These are phyloP conservation scores for Durusdinium trenchii DNA, from an alignment of 73 alveolate species.

Conservation along the genomic window DNA sequence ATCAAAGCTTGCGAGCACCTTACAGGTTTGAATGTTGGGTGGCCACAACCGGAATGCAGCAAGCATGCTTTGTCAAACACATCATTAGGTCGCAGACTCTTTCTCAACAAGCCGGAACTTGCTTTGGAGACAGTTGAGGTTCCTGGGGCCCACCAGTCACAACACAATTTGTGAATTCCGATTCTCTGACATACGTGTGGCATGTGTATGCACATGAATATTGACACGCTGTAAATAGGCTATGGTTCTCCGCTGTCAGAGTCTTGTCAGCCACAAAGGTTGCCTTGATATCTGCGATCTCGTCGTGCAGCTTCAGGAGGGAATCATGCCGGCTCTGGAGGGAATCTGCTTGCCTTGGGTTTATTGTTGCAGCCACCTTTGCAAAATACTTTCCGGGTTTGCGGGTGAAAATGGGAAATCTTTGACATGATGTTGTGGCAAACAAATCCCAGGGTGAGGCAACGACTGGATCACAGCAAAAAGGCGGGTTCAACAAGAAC, in stretches of 20 bases:
- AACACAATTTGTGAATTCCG: not conserved
- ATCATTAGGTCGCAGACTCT: not conserved
- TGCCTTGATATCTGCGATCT: not conserved
- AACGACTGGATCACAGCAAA: not conserved
- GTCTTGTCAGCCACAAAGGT: not conserved
- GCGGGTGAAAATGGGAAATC: too few species aligned
- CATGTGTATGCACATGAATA: not conserved
- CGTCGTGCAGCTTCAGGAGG: not conserved
- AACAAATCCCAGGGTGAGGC: too few species aligned
- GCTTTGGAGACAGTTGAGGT: not conserved
- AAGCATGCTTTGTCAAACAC: not conserved
- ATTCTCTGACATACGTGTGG: not conserved
- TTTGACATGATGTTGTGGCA: not conserved
- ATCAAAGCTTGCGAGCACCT: constrained; percentile 33
- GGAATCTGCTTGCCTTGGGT: not conserved
- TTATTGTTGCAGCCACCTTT: not conserved
- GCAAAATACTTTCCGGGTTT: not conserved
- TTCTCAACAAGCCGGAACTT: not conserved
- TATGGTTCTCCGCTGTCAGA: not conserved
- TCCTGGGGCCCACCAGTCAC: not conserved
- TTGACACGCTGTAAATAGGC: not conserved
- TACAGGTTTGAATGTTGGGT: not conserved
- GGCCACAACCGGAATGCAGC: not conserved
- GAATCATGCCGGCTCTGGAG: not conserved
- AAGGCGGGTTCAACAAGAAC: not conserved